phyloP scores from a whole-genome alignment of 768 basidiomycete genomes.

The Mycena galopus region DNA sequence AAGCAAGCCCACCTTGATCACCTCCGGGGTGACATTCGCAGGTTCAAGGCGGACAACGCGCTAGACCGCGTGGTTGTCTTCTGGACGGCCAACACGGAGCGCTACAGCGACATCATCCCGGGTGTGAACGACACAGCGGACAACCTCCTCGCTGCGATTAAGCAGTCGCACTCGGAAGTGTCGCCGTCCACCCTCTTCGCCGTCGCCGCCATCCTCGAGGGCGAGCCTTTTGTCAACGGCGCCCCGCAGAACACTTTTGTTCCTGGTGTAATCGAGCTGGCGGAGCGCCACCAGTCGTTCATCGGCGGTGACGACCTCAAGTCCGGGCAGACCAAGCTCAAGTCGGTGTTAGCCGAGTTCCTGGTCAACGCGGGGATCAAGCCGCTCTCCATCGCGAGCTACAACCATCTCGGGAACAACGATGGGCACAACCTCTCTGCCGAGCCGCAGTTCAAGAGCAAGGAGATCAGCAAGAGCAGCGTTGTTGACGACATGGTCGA shows the following conservation, averaged over 20 bases:
- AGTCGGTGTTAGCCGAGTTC: constrained; percentile 97
- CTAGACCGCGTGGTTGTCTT: constrained; percentile 94
- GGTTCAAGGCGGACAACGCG: constrained; percentile 86
- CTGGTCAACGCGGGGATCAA: constrained; percentile 99
- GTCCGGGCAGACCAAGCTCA: constrained; percentile 97
- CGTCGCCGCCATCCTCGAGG: constrained; percentile 95
- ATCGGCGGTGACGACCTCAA: constrained; percentile 99
- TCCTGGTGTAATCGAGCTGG: constrained; percentile 92
- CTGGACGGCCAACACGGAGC: constrained; percentile 99
- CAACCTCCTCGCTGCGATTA: constrained; percentile 86
- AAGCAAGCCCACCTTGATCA: constrained; percentile 94
- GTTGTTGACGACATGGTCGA: constrained; percentile 99
- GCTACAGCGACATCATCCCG: constrained; percentile 93
- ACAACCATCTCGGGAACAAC: constrained; percentile 99
- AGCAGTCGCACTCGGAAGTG: constrained; percentile 90
- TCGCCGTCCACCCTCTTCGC: constrained; percentile 97
- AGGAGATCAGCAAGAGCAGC: constrained; percentile 97
- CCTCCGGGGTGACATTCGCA: constrained; percentile 92
- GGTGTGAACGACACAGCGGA: constrained; percentile 97
- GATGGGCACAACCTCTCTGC: constrained; percentile 94
- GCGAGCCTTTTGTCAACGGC: constrained; percentile 95
- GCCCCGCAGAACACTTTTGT: constrained; percentile 99
- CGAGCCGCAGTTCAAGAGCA: constrained; percentile 95
- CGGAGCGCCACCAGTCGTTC: constrained; percentile 90
- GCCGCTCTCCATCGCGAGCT: constrained; percentile 95